Evolutionary conservation across 345 rosid species (phyloP), one percentile per base, ranked within the genome.

Genomic region (Atalantia buxifolia): DNA sequence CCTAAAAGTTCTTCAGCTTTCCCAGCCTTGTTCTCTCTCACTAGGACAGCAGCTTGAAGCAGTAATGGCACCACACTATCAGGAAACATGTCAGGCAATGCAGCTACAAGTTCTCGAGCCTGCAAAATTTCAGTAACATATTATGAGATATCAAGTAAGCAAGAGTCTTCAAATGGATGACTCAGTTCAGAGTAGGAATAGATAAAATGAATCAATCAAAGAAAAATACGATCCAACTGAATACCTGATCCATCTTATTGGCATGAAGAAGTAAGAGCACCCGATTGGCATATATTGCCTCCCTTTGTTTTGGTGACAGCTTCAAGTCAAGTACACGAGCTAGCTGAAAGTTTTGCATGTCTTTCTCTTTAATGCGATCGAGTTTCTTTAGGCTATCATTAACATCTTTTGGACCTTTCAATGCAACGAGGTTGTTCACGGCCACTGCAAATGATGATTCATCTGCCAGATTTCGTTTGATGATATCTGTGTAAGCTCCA

Each of bases 221-320:
- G 75, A 30, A 68, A 64, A 31, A 74, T 53, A 38, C 56, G 30
- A 79, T 40, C 69, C 16, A 77, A 69, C 28, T 19, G 65, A 53
- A 48, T 36, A 95, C 98, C 98, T 92, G 98, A 83, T 95, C 99
- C 85, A 95, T 81, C 88, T 95, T 95, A 83, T 93, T 95, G 33
- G 98, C 91, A 80, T 96, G 98, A 80, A 94, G 93, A 84, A 94
- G 99, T 66, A 94, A 84, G 83, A 91, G 97, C 78, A 92, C 80
- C 3, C 97, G 89, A 80, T 92, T 96, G 14, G 87, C 90, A 90
- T 90, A 94, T 75, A 96, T 89, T 76, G 92, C 84, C 85, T 92
- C 98, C 85, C 81, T 90, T 63, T 92, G 91, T 80, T 88, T 92
- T 67, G 81, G 85, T 36, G 97, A 86, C 81, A 96, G 95, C 89